Base-by-base conservation (phyloP, 148 eudicot genomes). In the Nepenthes gracilis region DNA sequence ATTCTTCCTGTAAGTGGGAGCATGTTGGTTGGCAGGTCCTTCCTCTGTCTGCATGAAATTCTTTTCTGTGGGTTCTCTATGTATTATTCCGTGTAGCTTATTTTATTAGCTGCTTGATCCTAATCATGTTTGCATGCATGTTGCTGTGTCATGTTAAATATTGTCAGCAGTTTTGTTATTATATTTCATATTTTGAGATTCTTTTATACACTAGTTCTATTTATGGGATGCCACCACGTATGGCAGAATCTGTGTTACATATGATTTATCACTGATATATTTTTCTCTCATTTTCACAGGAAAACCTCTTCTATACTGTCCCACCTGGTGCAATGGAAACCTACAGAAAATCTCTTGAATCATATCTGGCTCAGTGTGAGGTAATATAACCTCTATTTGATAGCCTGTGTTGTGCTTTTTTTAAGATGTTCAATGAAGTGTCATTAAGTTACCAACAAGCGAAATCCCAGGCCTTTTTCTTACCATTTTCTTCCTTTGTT, bases 321-420 rank as follows among this genome's bases (percentile, higher is more conserved):
- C 88, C 81, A 43, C 75, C 76, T 70, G 90, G 90, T 63, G 80
- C 96, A 23, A 84, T 85, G 78, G 90, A 80, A 66, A 61, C 73
- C 50, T 92, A 92, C 67, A 78, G 84, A 72, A 82, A 70, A 55
- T 86, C 83, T 37, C 72, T 93, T 70, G 95, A 82, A 69, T 80
- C 82, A 54, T 77, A 76, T 81, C 66, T 86, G 68, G 66, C 61
- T 35, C 79, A 74, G 50, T 68, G 48, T 62, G 87, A 88, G 95
- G 98, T 88, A 83, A 40, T 13, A 12, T 53, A 35, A 61, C 36
- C 23, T 49, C 10, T 49, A 5, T 12, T 4, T 49, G 53, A 11
- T 49, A 10, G 10, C 15, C 64, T 45, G 12, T 62, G 43, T 35
- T 51, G 6, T 33, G 14, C 10, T 49, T 13, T 36, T 8, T 55